These are phyloP conservation scores for Scenedesmus sp. DNA, from an alignment of 163 green algal species.

Conservation along the genomic window DNA sequence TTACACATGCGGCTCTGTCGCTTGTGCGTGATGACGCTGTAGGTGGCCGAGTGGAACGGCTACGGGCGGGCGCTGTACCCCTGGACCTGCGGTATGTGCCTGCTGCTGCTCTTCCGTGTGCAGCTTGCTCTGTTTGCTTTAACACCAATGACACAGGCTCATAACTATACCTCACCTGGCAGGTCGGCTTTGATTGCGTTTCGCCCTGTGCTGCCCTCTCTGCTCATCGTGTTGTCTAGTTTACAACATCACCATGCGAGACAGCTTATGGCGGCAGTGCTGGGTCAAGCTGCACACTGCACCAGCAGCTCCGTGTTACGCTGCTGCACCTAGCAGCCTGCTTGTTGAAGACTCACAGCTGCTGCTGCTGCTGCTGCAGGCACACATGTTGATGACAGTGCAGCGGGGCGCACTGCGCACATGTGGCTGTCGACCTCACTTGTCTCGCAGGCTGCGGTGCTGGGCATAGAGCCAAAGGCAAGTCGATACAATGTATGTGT, in stretches of 20 bases:
- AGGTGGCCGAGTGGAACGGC: conserved; percentile 52
- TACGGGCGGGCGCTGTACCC: conserved; percentile 52
- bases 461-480: conserved; percentile 19
- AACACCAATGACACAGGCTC: too few relatives aligned
- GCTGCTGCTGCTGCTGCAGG: conserved; percentile 7
- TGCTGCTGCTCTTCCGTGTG: not conserved
- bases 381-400: not conserved
- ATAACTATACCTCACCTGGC: too few relatives aligned
- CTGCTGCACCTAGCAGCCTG: not conserved
- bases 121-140: too few relatives aligned
- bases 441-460: not conserved
- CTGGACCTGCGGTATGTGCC: conserved; percentile 49
- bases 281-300: not conserved
- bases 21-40: not conserved
- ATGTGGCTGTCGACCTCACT: not conserved
- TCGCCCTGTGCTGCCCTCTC: too few relatives aligned
- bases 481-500: not conserved
- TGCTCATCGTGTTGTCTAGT: too few relatives aligned
- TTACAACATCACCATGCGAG: too few relatives aligned
- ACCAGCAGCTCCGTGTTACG: not conserved
- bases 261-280: too few relatives aligned
- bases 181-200: too few relatives aligned
- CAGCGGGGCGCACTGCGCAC: not conserved
- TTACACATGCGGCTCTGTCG: not conserved
- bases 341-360: not conserved